Evolutionary conservation across 176 grass and related monocot genomes (phyloP).

Genomic region (Ampelocalamus luodianensis): DNA sequence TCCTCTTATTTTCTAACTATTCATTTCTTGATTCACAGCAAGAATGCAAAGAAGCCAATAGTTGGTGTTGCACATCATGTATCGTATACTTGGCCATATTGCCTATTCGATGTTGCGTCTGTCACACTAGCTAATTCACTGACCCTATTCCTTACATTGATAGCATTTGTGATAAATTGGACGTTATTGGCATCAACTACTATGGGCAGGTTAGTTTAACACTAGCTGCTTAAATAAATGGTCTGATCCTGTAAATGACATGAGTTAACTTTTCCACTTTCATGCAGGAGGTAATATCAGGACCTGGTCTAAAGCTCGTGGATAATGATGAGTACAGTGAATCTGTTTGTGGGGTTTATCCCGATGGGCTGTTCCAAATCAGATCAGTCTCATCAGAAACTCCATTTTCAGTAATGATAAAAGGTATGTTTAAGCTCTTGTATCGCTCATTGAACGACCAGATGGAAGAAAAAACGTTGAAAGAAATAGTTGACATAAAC

Average conservation of each 20-base stretch:
- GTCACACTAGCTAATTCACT: slow-evolving; percentile 86
- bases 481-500: too few species aligned
- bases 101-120: slow-evolving; percentile 88
- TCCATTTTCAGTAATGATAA: too few species aligned
- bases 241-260: slow-evolving; percentile 2
- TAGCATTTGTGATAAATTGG: slow-evolving; percentile 84
- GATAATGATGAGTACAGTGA: slow-evolving; percentile 87
- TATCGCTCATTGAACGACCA: too few species aligned
- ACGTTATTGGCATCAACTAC: slow-evolving; percentile 94
- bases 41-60: slow-evolving; percentile 55
- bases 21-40: slow-evolving; percentile 54
- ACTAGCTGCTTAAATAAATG: slow-evolving; percentile 13
- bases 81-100: slow-evolving; percentile 84
- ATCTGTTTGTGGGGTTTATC: slow-evolving; percentile 91
- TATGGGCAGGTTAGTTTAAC: too few species aligned
- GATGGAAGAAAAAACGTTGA: too few species aligned
- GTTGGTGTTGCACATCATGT: slow-evolving; percentile 85
- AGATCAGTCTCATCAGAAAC: too few species aligned
- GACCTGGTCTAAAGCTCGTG: slow-evolving; percentile 86
- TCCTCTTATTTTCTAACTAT: slow-evolving; percentile 38
- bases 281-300: slow-evolving; percentile 93
- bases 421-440: too few species aligned
- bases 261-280: neutral
- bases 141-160: slow-evolving; percentile 80
- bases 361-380: slow-evolving; percentile 88